Base-by-base conservation (phyloP, 169 alveolate genomes). In the Eimeria praecox region DNA sequence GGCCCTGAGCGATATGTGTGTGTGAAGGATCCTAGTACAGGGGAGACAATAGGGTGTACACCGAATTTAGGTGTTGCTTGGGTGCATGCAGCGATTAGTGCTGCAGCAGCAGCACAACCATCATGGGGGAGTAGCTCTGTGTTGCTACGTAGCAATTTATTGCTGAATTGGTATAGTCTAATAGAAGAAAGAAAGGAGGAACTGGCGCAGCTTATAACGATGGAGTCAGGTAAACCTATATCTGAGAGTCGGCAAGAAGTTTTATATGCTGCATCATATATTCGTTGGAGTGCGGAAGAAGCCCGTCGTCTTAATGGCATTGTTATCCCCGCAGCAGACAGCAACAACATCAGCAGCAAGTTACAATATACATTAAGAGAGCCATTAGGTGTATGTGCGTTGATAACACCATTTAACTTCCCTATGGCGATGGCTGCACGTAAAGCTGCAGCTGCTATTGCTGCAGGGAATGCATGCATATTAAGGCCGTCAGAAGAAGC, bases 271-370 rank as follows among this genome's bases (percentile, higher is more conserved):
- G 90, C 90, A 10, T 62, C 93, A 12, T 95, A 71, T 52, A 78
- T 95, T 33, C 88, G 92, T 18, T 95, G 97, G 97, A 77, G 86
- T 78, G 97, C 97, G 0, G 97, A 95, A 78, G 87, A 90, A 33
- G 78, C 95, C 14, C 95, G 97, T 30, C 64, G 95, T 10, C 90
- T 33, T 42, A 77, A 95, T 52, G 97, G 97, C 80, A 14, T 82
- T 14, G 9, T 44, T 9, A 95, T 95, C 46, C 96, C 96, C 27
- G 38, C 95, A 59, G 95, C 96, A 18, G 71, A 59, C 69, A 59
- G 69, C 69, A 59, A n/a, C 69, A 59, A 2, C 69, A 59, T 22
- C 69, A 35, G 30, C 69, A 59, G 71, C 77, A 66, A 87, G 56
- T 30, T 78, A 64, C 85, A 64, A 33, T 49, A 35, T 27, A 62